A percentile compares a stretch with the other conserved stretches of the same genome.
Conservation (phyloP, 768 basidiomycete genomes). For the Hygrophorus pudorinus region DNA sequence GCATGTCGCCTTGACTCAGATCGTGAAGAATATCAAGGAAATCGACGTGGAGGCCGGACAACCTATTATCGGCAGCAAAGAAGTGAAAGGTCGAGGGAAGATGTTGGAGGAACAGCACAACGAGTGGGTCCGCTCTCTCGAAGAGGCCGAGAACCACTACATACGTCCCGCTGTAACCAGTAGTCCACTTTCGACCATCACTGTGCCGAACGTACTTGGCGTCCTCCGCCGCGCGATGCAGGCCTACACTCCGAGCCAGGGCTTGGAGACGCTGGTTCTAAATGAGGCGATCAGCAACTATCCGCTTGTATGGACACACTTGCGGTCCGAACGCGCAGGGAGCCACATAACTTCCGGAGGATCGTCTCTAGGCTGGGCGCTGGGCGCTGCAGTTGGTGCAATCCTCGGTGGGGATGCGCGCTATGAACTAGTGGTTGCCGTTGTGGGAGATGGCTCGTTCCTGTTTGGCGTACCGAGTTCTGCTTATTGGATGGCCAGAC, state of each 20-base stretch:
- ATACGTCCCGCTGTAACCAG: conserved; percentile 3
- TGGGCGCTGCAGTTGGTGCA: too few relatives aligned
- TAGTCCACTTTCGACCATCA: conserved; percentile 16
- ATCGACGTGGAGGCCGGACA: not conserved
- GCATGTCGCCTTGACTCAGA: conserved; percentile 38
- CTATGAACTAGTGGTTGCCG: conserved; percentile 44
- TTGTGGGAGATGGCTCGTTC: conserved; percentile 66
- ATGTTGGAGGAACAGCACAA: too few relatives aligned
- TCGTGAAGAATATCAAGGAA: conserved; percentile 27
- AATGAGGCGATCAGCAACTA: too few relatives aligned
- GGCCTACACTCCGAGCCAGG: too few relatives aligned
- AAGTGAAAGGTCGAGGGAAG: too few relatives aligned
- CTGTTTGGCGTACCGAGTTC: conserved; percentile 58
- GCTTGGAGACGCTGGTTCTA: too few relatives aligned
- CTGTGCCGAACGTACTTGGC: conserved; percentile 39
- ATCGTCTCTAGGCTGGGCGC: too few relatives aligned
- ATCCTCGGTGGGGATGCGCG: conserved; percentile 1
- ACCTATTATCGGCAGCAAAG: too few relatives aligned
- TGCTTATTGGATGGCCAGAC: conserved; percentile 64
- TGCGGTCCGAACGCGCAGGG: too few relatives aligned
- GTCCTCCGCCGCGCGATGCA: conserved; percentile 33
- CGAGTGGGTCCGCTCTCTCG: too few relatives aligned
- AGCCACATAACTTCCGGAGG: too few relatives aligned
- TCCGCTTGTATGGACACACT: too few relatives aligned
- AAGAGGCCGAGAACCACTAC: conserved; percentile 7